A percentile compares a stretch with the other conserved stretches of the same genome.
Conservation (phyloP, 345 rosid species). For the Salix koriyanagi region DNA sequence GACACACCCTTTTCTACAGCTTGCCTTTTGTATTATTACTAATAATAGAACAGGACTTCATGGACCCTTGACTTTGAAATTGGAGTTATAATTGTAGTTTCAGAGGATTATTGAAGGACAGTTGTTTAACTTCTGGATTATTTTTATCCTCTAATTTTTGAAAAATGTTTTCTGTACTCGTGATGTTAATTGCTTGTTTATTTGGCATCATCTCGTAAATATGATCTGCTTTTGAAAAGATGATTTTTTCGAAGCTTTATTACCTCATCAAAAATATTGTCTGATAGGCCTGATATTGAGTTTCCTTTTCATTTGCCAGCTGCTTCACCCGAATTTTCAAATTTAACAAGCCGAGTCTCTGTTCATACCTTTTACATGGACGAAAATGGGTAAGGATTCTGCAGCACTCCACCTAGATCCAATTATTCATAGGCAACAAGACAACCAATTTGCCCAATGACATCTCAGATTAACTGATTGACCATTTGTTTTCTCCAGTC, state of each 20-base stretch:
- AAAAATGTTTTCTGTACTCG: neutral
- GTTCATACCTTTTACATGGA: slow-evolving; percentile 55
- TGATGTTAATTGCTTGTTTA: neutral
- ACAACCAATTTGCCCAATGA: neutral
- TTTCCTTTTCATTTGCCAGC: slow-evolving; percentile 30
- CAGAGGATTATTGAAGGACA: neutral
- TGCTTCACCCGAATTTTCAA: slow-evolving; percentile 86
- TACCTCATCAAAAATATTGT: neutral
- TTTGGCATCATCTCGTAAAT: neutral
- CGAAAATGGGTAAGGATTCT: slow-evolving; percentile 74
- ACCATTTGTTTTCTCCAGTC: neutral
- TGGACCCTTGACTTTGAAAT: neutral
- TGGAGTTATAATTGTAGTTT: neutral
- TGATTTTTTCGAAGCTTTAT: neutral
- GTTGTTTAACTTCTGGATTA: neutral
- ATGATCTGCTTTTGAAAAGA: neutral
- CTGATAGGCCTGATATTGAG: neutral
- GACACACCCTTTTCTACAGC: neutral
- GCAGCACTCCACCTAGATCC: neutral
- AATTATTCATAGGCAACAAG: neutral
- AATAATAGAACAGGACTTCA: neutral
- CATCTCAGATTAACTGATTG: neutral
- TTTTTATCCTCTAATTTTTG: neutral
- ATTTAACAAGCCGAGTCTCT: slow-evolving; percentile 55
- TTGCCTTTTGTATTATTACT: neutral